Conservation (phyloP, 2,329 filamentous ascomycete species). For the Penicillium janthinellum region DNA sequence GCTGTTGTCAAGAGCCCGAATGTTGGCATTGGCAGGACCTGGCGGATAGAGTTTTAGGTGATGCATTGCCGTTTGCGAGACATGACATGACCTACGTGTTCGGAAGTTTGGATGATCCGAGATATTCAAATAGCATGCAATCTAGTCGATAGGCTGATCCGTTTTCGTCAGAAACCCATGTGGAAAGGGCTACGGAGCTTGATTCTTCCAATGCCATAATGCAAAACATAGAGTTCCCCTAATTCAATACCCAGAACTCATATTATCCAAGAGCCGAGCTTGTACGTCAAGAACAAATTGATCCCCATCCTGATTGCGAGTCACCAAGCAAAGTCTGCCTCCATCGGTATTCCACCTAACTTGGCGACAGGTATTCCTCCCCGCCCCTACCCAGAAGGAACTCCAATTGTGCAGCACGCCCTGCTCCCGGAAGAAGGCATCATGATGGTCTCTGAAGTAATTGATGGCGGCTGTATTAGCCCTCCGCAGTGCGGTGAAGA, state of each 20-base stretch:
- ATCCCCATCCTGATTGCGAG: not conserved
- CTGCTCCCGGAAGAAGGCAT: not conserved
- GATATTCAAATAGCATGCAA: slow-evolving; percentile 3
- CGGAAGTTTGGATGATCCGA: slow-evolving; percentile 3
- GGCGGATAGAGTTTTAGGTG: slow-evolving; percentile 60
- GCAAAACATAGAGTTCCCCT: not conserved
- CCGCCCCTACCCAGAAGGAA: not conserved
- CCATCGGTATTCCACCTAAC: slow-evolving; percentile 5
- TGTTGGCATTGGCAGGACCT: slow-evolving; percentile 63
- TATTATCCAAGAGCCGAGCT: not conserved
- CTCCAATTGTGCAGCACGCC: not conserved
- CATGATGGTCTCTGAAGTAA: slow-evolving; percentile 7
- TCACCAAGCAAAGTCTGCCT: not conserved
- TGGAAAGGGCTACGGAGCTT: not conserved
- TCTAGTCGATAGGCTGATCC: not conserved
- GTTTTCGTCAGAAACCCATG: not conserved
- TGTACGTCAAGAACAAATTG: not conserved
- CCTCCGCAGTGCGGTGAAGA: slow-evolving; percentile 5
- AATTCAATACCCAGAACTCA: not conserved
- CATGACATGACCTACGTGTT: slow-evolving; percentile 12
- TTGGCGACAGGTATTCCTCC: not conserved
- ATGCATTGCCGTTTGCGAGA: not conserved
- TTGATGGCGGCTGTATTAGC: slow-evolving; percentile 14
- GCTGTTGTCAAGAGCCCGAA: slow-evolving; percentile 65
- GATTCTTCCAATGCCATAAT: not conserved